Base-by-base conservation (phyloP, 139 green algal species). In the Tetraselmis striata region DNA sequence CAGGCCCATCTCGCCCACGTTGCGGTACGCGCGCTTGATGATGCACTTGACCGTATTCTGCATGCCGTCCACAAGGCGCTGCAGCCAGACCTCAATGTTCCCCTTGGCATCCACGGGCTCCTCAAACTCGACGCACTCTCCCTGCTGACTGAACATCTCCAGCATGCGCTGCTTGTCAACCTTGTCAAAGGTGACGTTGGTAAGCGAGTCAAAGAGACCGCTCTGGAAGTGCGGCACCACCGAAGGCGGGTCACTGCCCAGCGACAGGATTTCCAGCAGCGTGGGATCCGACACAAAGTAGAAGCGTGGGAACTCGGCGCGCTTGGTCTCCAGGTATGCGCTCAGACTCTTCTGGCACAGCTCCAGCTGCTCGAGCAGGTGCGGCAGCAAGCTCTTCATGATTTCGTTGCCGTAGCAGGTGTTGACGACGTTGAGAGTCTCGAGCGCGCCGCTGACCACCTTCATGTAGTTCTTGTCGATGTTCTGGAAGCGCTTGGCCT, bases 391-490 rank as follows among this genome's bases (percentile, higher is more conserved):
- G 79, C 89, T 95, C 85, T 95, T 95, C 90, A 98, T 92, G 75
- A 96, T 85, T 86, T 98, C 95, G 79, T 93, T 95, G 81, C 86
- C 89, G 77, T 90, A 93, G 85, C 94, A 97, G 0, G 92, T 95
- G 80, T 91, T 90, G 59, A 98, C 91, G 31, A 98, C 92, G 45
- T 96, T 97, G 23, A 85, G 79, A 28, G 90, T 95, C 85, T 98
- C 95, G 31, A 91, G 82, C 1, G 95, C 94, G 79, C 86, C 89
- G 1, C 82, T 90, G 30, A 98, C 93, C 30, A 88, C 91, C 87
- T 98, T 97, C 90, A 97, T 97, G 92, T 94, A 98, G 91, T 93
- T 95, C 85, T 96, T 96, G 90, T 99, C 95, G 80, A 98, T 98
- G 91, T 94, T 95, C 81, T 94, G 86, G 88, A 98, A 98, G 83